phyloP scores from a whole-genome alignment of 2,329 filamentous ascomycete genomes.

The Blastomyces silverae region DNA sequence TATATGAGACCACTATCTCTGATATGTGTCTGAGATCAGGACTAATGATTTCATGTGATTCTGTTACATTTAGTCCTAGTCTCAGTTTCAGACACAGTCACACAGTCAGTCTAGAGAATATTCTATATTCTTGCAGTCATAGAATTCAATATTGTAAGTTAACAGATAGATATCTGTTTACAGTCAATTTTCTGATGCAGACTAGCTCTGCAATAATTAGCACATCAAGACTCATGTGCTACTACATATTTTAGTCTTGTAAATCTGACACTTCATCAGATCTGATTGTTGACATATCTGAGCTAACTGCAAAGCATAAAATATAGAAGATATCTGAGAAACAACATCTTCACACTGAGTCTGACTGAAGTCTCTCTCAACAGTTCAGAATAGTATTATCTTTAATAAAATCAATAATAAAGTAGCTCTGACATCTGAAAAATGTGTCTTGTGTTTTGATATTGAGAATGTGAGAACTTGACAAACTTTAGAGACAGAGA shows the following conservation, averaged over 20 bases:
- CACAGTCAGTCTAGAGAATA: too few relatives aligned
- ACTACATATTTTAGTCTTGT: constrained; percentile 8
- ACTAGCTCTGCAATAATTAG: too few relatives aligned
- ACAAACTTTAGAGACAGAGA: constrained; percentile 20
- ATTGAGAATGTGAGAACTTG: constrained; percentile 18
- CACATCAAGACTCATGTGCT: too few relatives aligned
- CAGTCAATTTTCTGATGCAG: too few relatives aligned
- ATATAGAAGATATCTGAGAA: constrained; percentile 21
- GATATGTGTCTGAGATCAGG: too few relatives aligned
- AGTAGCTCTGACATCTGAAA: constrained; percentile 3
- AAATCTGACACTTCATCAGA: constrained; percentile 18
- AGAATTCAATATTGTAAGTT: too few relatives aligned
- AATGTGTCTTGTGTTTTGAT: constrained; percentile 10
- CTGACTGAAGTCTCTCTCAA: constrained; percentile 19
- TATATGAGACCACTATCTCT: too few relatives aligned
- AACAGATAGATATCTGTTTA: too few relatives aligned
- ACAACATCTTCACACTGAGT: constrained; percentile 19
- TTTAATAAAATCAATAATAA: constrained; percentile 22
- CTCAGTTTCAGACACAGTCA: too few relatives aligned
- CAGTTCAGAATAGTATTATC: constrained; percentile 18
- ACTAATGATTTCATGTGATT: too few relatives aligned
- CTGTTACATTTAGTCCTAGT: too few relatives aligned
- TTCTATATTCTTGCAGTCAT: too few relatives aligned
- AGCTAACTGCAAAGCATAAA: background rate
- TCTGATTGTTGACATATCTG: constrained; percentile 18